phyloP scores from a whole-genome alignment of 331 rosid species.

The Stylosanthes scabra region DNA sequence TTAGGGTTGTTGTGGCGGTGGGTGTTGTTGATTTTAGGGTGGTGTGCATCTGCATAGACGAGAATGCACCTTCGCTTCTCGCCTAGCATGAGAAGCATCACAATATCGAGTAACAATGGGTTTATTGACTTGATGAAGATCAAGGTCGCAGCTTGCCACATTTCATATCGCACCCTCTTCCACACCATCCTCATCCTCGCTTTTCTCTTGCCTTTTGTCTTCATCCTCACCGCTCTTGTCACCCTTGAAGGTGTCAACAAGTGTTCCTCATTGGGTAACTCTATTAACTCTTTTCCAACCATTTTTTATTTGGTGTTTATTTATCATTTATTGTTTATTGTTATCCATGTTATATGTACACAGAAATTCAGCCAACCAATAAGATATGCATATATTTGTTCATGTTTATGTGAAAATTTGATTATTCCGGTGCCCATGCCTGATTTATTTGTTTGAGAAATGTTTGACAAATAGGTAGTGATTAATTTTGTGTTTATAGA shows the following conservation, averaged over 20 bases:
- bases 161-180: conserved; percentile 97
- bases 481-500: too few species aligned
- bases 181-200: conserved; percentile 98
- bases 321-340: too few species aligned
- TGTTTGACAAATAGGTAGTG: too few species aligned
- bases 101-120: conserved; percentile 99
- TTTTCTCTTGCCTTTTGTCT: conserved; percentile 96
- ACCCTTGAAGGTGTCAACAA: conserved; percentile 99
- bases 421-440: too few species aligned
- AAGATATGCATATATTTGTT: too few species aligned
- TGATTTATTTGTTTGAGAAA: too few species aligned
- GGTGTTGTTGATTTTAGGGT: conserved; percentile 46
- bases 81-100: conserved; percentile 99
- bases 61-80: conserved; percentile 99
- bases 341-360: too few species aligned
- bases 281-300: neutral
- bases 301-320: too few species aligned
- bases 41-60: conserved; percentile 74
- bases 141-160: conserved; percentile 99
- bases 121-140: conserved; percentile 99
- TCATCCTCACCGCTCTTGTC: conserved; percentile 98
- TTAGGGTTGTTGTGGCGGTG: conserved; percentile 41
- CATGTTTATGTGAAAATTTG: too few species aligned
- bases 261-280: conserved; percentile 98
- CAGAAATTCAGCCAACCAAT: too few species aligned